Percentiles rank a stretch among this genome's conserved stretches.
Evolutionary conservation across 805 yeast species (phyloP).

Genomic region (Wickerhamiella alocasiicola): DNA sequence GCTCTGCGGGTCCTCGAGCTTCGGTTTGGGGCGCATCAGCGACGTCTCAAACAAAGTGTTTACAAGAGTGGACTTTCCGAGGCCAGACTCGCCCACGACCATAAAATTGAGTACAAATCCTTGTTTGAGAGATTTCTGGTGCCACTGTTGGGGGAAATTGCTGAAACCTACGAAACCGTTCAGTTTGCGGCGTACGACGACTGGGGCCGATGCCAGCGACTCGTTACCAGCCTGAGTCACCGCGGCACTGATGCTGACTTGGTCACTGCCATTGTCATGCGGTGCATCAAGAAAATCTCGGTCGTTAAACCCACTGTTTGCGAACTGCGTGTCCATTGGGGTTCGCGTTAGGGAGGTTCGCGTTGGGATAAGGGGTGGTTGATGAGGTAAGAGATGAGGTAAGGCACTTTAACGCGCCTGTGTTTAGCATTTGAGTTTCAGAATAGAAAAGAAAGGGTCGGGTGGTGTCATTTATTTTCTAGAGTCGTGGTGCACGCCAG

Average conservation of each 20-base stretch:
- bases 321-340: no score
- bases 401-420: no score
- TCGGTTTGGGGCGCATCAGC: slow-evolving; percentile 22
- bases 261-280: slow-evolving; percentile 11
- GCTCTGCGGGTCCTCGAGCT: slow-evolving; percentile 12
- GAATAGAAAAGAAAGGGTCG: no score
- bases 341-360: no score
- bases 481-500: no score
- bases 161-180: slow-evolving; percentile 95
- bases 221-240: slow-evolving; percentile 13
- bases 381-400: no score
- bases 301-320: no score
- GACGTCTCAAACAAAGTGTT: slow-evolving; percentile 66
- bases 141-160: slow-evolving; percentile 97
- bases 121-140: slow-evolving; percentile 76
- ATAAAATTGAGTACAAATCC: slow-evolving; percentile 83
- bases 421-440: no score
- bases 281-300: no score
- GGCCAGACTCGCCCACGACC: slow-evolving; percentile 82
- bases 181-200: slow-evolving; percentile 68
- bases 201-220: slow-evolving; percentile 26
- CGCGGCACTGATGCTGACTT: slow-evolving; percentile 13
- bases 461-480: no score
- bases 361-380: no score
- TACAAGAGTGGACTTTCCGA: slow-evolving; percentile 53